Conservation (phyloP, 2,329 filamentous ascomycete species). For the Rosellinia necatrix region DNA sequence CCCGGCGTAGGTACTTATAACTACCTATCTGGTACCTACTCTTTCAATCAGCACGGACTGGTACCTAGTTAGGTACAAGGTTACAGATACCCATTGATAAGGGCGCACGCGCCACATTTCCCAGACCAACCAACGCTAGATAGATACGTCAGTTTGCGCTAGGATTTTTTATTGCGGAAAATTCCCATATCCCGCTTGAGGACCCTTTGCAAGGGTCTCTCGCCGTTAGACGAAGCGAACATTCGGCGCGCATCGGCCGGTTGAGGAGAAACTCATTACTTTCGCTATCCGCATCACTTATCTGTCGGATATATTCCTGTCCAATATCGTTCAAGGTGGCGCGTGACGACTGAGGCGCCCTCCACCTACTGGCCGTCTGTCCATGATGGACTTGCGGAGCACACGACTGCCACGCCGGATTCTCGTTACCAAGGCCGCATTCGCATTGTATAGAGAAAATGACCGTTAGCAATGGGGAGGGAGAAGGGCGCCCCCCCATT, state of each 20-base stretch:
- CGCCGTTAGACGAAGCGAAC: constrained; percentile 3
- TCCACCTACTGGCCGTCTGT: constrained; percentile 24
- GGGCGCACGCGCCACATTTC: constrained; percentile 24
- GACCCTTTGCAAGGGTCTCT: constrained; percentile 25
- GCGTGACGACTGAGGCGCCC: constrained; percentile 20
- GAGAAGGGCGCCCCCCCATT: constrained; percentile 64
- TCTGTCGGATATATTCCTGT: no score
- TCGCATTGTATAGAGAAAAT: constrained; percentile 41
- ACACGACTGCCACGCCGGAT: constrained; percentile 30
- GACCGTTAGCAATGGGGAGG: constrained; percentile 49
- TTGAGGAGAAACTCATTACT: constrained; percentile 1
- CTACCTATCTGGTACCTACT: no score
- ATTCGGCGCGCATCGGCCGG: constrained; percentile 1
- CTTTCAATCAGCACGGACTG: no score
- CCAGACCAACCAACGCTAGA: constrained; percentile 5
- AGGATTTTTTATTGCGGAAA: constrained; percentile 28
- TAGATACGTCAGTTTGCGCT: constrained; percentile 29
- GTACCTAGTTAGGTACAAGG: no score
- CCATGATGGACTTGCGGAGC: constrained; percentile 38
- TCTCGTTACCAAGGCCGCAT: constrained; percentile 28
- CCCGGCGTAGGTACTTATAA: no score
- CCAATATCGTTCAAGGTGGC: constrained; percentile 18
- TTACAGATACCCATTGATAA: no score
- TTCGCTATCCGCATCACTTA: constrained; percentile 8
- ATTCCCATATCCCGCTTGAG: constrained; percentile 18